phyloP scores from a whole-genome alignment of 495 filamentous ascomycete species.

The Hypoxylon crocopeplum region DNA sequence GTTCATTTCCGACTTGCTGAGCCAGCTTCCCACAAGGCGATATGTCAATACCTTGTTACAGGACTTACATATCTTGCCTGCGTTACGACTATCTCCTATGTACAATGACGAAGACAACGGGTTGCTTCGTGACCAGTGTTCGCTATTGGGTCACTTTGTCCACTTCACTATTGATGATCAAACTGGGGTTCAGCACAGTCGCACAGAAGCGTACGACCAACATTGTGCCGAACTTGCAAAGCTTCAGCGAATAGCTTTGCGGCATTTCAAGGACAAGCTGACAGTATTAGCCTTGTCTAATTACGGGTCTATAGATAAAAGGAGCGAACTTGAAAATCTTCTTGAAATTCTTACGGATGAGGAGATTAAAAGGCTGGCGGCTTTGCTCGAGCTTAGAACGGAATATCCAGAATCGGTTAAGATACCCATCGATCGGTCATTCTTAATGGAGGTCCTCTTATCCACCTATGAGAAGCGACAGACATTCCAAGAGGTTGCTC shows the following conservation, averaged over 20 bases:
- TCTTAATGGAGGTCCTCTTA: conserved; percentile 80
- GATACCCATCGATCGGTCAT: conserved; percentile 66
- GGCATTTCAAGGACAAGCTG: conserved; percentile 87
- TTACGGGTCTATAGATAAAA: conserved; percentile 83
- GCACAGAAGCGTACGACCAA: conserved; percentile 74
- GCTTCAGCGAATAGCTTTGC: conserved; percentile 81
- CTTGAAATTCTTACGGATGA: conserved; percentile 72
- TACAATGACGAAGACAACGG: conserved; percentile 77
- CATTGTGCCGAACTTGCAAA: conserved; percentile 79
- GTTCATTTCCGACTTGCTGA: conserved; percentile 86
- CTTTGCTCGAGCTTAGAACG: conserved; percentile 76
- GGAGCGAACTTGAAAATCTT: conserved; percentile 79
- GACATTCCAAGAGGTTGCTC: conserved; percentile 81
- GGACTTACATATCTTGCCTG: conserved; percentile 85
- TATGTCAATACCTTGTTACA: conserved; percentile 92
- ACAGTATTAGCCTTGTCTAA: conserved; percentile 92
- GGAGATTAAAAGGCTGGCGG: conserved; percentile 74
- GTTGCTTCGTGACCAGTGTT: conserved; percentile 81
- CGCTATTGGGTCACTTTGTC: conserved; percentile 81
- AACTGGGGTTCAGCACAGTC: conserved; percentile 75
- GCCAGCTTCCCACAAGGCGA: conserved; percentile 90
- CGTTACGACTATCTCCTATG: conserved; percentile 79
- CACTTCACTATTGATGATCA: conserved; percentile 93
- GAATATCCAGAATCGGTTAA: conserved; percentile 75
- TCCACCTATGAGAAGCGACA: conserved; percentile 77